Evolutionary conservation across 2,329 filamentous ascomycete species (phyloP).

Genomic region (Graphilbum sp.): DNA sequence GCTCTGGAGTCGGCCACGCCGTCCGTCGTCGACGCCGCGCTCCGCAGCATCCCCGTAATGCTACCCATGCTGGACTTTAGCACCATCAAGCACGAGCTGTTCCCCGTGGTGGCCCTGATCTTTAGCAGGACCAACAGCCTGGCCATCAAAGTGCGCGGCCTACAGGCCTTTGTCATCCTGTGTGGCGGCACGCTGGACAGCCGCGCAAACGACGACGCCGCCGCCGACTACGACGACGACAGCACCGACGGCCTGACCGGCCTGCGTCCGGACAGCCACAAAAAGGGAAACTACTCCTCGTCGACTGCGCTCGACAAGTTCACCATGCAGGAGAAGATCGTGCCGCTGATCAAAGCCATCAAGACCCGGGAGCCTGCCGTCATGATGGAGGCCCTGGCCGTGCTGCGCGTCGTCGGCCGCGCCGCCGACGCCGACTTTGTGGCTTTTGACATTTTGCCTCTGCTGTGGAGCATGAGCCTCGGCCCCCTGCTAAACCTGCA

Average conservation of each 20-base stretch:
- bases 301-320: conserved; percentile 87
- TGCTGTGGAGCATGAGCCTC: conserved; percentile 82
- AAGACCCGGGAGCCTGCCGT: conserved; percentile 97
- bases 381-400: conserved; percentile 81
- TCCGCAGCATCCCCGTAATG: conserved; percentile 64
- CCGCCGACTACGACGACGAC: conserved; percentile 27
- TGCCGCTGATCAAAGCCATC: conserved; percentile 78
- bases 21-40: conserved; percentile 69
- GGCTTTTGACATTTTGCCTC: conserved; percentile 76
- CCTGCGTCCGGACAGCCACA: conserved; percentile 38
- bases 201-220: conserved; percentile 17
- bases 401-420: conserved; percentile 68
- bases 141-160: conserved; percentile 80
- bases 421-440: conserved; percentile 80
- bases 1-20: conserved; percentile 83
- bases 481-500: conserved; percentile 75
- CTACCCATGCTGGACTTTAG: conserved; percentile 85
- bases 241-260: conserved; percentile 62
- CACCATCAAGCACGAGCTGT: conserved; percentile 92
- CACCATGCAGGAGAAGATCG: conserved; percentile 93
- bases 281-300: conserved; percentile 31
- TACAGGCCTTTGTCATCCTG: conserved; percentile 79
- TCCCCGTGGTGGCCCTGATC: conserved; percentile 76
- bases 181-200: conserved; percentile 66
- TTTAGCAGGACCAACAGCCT: conserved; percentile 90